phyloP scores from a whole-genome alignment of 306 rosid genomes.

The Alnus glutinosa region DNA sequence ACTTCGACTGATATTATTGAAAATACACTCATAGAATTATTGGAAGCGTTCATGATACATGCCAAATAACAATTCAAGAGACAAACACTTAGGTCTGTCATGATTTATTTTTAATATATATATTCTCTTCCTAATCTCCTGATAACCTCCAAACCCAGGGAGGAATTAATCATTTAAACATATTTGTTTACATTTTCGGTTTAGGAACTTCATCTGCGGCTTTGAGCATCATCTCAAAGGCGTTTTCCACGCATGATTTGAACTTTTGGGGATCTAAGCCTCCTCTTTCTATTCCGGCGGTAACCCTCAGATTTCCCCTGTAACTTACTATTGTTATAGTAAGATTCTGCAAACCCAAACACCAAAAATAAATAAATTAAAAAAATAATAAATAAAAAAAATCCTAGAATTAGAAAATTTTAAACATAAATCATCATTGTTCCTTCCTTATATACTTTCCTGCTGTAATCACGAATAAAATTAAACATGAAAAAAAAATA shows the following conservation, averaged over 20 bases:
- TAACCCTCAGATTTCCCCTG: conserved; percentile 40
- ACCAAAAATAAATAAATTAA: background rate
- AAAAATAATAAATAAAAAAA: too few species aligned
- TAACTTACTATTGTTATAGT: conserved; percentile 48
- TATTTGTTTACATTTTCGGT: too few species aligned
- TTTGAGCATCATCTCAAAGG: conserved; percentile 38
- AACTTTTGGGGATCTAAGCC: conserved; percentile 40
- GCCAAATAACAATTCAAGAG: background rate
- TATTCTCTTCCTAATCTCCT: too few species aligned
- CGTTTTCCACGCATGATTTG: conserved; percentile 46
- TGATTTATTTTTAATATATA: background rate
- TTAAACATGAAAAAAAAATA: too few species aligned
- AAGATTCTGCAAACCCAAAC: conserved; percentile 38
- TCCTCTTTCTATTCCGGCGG: conserved; percentile 38
- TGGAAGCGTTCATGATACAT: background rate
- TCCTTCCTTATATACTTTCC: too few species aligned
- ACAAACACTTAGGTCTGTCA: background rate
- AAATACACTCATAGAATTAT: background rate
- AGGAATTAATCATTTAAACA: too few species aligned
- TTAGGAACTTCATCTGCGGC: conserved; percentile 29
- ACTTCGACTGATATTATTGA: too few species aligned
- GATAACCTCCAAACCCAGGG: too few species aligned
- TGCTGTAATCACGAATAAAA: too few species aligned
- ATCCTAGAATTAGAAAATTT: too few species aligned
- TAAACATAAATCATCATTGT: too few species aligned